Percentiles rank a stretch among this genome's conserved stretches.
These are phyloP conservation scores for Yamadazyma membranifaciens DNA, from an alignment of 1,139 yeast genomes.

Conservation along the genomic window DNA sequence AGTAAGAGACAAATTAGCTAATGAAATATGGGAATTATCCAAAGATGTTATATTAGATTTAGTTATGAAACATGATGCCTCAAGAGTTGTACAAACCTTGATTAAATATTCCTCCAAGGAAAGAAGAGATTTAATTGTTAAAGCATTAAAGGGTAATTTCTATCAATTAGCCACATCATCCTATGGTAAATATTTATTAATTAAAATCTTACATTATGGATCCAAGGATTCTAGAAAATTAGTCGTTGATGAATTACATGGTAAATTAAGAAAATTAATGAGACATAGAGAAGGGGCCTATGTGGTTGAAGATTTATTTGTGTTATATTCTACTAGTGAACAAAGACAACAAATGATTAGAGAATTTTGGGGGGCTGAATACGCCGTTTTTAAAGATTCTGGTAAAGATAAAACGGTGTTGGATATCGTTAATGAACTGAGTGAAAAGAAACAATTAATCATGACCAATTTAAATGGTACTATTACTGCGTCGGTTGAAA, in stretches of 20 bases:
- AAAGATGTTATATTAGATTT: conserved; percentile 77
- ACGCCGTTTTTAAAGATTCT: conserved; percentile 81
- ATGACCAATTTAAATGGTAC: conserved; percentile 78
- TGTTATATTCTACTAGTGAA: conserved; percentile 77
- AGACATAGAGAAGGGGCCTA: conserved; percentile 99
- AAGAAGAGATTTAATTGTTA: conserved; percentile 71
- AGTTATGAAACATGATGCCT: conserved; percentile 94
- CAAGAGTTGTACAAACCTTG: conserved; percentile 92
- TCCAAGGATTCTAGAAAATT: conserved; percentile 72
- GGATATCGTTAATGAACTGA: conserved; percentile 64
- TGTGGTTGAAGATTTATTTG: conserved; percentile 90
- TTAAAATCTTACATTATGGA: conserved; percentile 90
- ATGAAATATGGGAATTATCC: conserved; percentile 83
- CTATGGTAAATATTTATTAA: conserved; percentile 87
- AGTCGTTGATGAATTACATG: conserved; percentile 83
- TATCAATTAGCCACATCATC: conserved; percentile 87
- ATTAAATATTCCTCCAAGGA: conserved; percentile 82
- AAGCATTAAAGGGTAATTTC: conserved; percentile 70
- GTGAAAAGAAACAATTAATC: conserved; percentile 81
- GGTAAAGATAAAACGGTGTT: conserved; percentile 63
- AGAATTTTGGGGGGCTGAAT: conserved; percentile 97
- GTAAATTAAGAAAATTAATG: conserved; percentile 87
- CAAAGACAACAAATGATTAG: conserved; percentile 89
- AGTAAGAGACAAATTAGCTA: conserved; percentile 73
- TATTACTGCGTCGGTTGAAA: conserved; percentile 86